Evolutionary conservation across 164 flowering plant species (phyloP), one percentile per base, ranked within the genome.

Genomic region (Akebia trifoliata): DNA sequence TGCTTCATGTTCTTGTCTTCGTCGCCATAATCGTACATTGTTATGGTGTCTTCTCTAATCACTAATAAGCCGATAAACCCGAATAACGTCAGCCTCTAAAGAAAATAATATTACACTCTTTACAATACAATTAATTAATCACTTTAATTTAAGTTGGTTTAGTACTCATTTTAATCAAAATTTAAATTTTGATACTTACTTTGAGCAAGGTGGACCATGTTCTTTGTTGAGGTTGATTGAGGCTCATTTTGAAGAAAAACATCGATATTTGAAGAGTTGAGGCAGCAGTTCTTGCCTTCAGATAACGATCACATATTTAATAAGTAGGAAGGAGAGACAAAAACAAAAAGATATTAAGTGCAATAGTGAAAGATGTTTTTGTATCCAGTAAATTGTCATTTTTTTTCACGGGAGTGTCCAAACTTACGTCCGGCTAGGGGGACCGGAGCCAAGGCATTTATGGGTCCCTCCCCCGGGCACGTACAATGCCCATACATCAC

Each of bases 171-270:
- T n/a, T n/a, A n/a, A n/a, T n/a, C n/a, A n/a, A n/a, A n/a, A n/a
- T n/a, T n/a, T n/a, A 25, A 43, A 26, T 21, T 34, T 2, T 36
- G 15, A 48, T 22, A 59, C 86, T 69, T 73, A 87, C 97, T 90
- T 57, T 90, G 97, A 50, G 97, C 74, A 9, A 87, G 61, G 71
- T 87, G 97, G 48, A 90, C 59, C 81, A 81, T 65, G 80, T 83
- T 85, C 80, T 81, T 90, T 5, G 86, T 79, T 2, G 95, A 57
- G 0, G 95, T 76, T 6, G 97, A 51, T 56, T 87, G 85, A 52
- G 87, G 97, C 45, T 83, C 87, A 21, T 78, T 71, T 15, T 74
- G 67, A 10, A 86, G 61, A 66, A 79, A 85, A 9, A 66, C 28
- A 7, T 76, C 57, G 8, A 72, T 53, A 0, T 68, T 70, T 17